Evolutionary conservation across 2,329 filamentous ascomycete species (phyloP).

Genomic region (Xylariaceae sp.): DNA sequence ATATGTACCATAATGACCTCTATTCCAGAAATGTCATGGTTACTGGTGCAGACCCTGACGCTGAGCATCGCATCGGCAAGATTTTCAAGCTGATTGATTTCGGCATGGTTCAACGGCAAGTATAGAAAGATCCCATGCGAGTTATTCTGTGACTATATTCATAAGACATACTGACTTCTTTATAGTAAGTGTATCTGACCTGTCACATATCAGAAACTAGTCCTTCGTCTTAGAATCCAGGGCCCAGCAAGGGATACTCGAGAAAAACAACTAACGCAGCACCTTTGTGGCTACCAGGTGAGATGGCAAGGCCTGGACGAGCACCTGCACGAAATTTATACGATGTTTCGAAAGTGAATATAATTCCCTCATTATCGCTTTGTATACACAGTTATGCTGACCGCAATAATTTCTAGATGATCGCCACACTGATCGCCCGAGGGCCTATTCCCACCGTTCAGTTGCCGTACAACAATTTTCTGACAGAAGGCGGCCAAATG

Average conservation of each 20-base stretch:
- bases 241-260: no score
- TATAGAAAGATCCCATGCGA: no score
- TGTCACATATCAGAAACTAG: no score
- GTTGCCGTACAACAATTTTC: not conserved
- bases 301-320: not conserved
- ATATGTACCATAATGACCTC: conserved; percentile 1
- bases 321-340: not conserved
- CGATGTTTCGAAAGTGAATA: not conserved
- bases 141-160: no score
- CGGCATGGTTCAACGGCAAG: not conserved
- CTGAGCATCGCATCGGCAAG: not conserved
- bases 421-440: not conserved
- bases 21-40: conserved; percentile 10
- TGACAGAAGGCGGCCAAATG: not conserved
- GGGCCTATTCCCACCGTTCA: not conserved
- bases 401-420: not conserved
- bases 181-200: no score
- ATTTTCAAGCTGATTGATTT: conserved; percentile 12
- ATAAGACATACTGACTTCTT: no score
- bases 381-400: not conserved
- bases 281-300: not conserved
- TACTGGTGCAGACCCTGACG: not conserved
- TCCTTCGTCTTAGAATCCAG: no score
- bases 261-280: no score
- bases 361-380: not conserved